Evolutionary conservation across 108 stramenopile species (phyloP), one percentile per base, ranked within the genome.

Genomic region (Nitzschia putrida): DNA sequence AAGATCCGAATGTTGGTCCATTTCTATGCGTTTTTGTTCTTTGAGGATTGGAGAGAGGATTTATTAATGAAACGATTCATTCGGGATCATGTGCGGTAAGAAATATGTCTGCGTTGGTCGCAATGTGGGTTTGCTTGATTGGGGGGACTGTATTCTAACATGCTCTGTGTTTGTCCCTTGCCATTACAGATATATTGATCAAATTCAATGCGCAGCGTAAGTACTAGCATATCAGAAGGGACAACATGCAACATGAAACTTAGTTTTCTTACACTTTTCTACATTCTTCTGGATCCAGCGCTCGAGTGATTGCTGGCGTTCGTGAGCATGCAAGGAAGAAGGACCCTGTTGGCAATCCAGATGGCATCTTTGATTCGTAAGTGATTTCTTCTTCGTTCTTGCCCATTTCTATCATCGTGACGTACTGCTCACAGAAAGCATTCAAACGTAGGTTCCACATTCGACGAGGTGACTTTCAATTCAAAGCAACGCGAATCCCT

Each of bases 11-110:
- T 95, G 57, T 71, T 97, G 29, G 90, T 90, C 0, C 96, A 97
- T 55, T 95, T 95, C 76, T 97, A 97, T 76, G 85, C 87, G 9
- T 94, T 94, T 65, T 70, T 92, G 24, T 95, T 94, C 71, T 95
- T 95, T 68, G 87, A 88, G 57, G 94, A 97, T 74, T 93, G 87
- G 86, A 73, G 77, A 64, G 84, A 85, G 55, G 89, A 93, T 60
- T 63, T 90, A 22, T 71, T 73, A 53, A 77, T 77, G 76, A 89
- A 92, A 57, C 76, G 96, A 57, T 93, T 95, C 57, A 82, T 95
- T 0, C 69, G 96, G 18, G 96, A 95, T 71, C 92, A 63, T 25
- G 61, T 63, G 20, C 44, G 61, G 61, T 63, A 63, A 63, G 44
- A 22, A 22, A 29, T 1, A 3, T 3, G 1, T 8, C 3, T 7